Base-by-base conservation (phyloP, 768 basidiomycete species). In the Suillus cothurnatus region DNA sequence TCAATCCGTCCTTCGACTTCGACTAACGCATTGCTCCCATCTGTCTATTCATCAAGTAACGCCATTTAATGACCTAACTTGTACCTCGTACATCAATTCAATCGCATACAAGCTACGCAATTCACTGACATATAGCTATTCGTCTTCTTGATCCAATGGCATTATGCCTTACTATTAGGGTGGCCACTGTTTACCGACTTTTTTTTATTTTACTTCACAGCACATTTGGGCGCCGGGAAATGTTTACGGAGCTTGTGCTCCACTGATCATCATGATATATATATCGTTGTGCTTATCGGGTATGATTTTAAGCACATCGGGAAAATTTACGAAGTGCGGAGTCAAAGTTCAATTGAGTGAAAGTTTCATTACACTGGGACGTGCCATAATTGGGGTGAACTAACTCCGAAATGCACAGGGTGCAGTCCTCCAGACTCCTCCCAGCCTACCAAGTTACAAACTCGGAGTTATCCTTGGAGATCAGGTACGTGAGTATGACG, bases 31-130 rank as follows among this genome's bases (percentile, higher is more conserved):
- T 59, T 60, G 52, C 64, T 53, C 58, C 28, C 49, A 66, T 59
- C 64, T 68, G 61, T 64, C 64, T 59, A 55, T 60, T 31, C 64
- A 66, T 49, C 62, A 63, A 62, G 63, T 69, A 67, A 70, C 69
- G 68, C 68, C 73, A 66, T 76, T 45, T 71, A 64, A 73, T 65
- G 69, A 71, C 62, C 63, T 63, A 55, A 53, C 43, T 68, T 75
- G 66, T 78, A 71, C 71, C 67, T 63, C 75, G 69, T 66, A 71
- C 73, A 69, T 67, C 64, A 34, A 65, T 66, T 45, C 49, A 31
- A 61, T 65, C 52, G 59, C 62, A 55, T 36, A 21, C 52, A 38
- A 45, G 53, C 49, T 39, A 41, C 64, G 50, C 50, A 57, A 49
- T 58, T 61, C 57, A 55, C 31, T 49, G 67, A 45, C 55, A 63